These are phyloP conservation scores for Amanita pallidorosea DNA, from an alignment of 768 basidiomycete genomes.

Conservation along the genomic window DNA sequence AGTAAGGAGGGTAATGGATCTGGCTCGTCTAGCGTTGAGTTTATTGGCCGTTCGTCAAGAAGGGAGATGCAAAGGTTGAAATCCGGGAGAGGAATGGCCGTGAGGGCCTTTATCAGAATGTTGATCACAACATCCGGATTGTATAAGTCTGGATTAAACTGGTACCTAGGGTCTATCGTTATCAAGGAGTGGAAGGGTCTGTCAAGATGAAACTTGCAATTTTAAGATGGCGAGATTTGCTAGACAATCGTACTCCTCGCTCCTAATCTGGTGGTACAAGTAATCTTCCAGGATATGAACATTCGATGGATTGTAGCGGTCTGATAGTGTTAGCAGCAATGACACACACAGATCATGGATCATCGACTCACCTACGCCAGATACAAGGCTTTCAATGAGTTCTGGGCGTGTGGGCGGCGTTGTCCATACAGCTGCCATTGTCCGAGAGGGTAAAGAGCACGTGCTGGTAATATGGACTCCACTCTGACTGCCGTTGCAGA, in stretches of 20 bases:
- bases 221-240: slow-evolving; percentile 94
- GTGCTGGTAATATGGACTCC: slow-evolving; percentile 9
- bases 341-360: not conserved
- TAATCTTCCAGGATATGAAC: slow-evolving; percentile 92
- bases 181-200: not conserved
- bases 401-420: slow-evolving; percentile 72
- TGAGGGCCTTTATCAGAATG: slow-evolving; percentile 87
- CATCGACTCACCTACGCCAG: slow-evolving; percentile 64
- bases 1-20: slow-evolving; percentile 70
- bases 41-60: slow-evolving; percentile 62
- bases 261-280: slow-evolving; percentile 87
- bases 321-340: slow-evolving; percentile 27
- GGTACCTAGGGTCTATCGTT: slow-evolving; percentile 49
- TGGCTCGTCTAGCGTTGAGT: slow-evolving; percentile 57
- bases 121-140: slow-evolving; percentile 91
- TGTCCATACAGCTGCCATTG: slow-evolving; percentile 57
- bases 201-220: slow-evolving; percentile 38
- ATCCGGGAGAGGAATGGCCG: slow-evolving; percentile 79
- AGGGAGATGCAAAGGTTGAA: slow-evolving; percentile 92
- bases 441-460: slow-evolving; percentile 14
- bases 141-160: slow-evolving; percentile 90
- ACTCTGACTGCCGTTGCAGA: not conserved
- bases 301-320: slow-evolving; percentile 96
- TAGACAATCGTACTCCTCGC: slow-evolving; percentile 86
- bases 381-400: slow-evolving; percentile 84